Base-by-base conservation (phyloP, 108 stramenopile genomes). In the Fistulifera pelliculosa region DNA sequence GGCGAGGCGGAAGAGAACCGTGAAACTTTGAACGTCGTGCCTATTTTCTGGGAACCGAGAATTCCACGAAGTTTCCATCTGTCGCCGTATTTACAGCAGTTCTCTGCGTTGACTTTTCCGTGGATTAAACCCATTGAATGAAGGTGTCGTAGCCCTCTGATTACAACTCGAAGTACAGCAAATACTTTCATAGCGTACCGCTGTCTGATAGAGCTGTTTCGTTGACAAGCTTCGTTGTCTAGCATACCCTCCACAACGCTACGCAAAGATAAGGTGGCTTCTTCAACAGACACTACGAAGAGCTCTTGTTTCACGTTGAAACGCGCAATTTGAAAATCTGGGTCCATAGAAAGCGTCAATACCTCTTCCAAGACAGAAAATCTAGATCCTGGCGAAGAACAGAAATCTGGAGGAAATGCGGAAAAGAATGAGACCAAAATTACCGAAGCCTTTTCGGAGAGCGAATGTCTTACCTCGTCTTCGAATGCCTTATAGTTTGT, bases 61-160 rank as follows among this genome's bases (percentile, higher is more conserved):
- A 76, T 41, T 10, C 71, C 76, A 14, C 74, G 61, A 2, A 90
- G 60, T 49, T 87, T 90, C 89, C 89, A 90, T 41, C 47, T 47
- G 12, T 79, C 76, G 1, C 68, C 74, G 58, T 80, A 90, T 45
- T 87, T 87, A 18, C 81, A 76, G 57, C 76, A 75, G 27, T 60
- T 77, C 12, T 65, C 59, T 27, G 80, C 58, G 49, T 61, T 63
- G 12, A 90, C 41, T 49, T 68, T 47, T 17, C 85, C 85, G 62
- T 90, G 89, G 52, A 87, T 66, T 26, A 90, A 69, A 21, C 77
- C 76, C 24, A 61, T n/a, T 18, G 38, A 45, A 27, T 90, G 89
- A 41, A 90, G 67, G 35, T 80, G 62, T 19, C 51, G 38, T 15
- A 90, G 48, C n/a, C 70, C 69, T 43, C 85, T 76, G 12, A 69